A percentile compares a stretch with the other conserved stretches of the same genome.
These are phyloP conservation scores for Rhynchospora pubera DNA, from an alignment of 176 grass and related monocot genomes.

Conservation along the genomic window DNA sequence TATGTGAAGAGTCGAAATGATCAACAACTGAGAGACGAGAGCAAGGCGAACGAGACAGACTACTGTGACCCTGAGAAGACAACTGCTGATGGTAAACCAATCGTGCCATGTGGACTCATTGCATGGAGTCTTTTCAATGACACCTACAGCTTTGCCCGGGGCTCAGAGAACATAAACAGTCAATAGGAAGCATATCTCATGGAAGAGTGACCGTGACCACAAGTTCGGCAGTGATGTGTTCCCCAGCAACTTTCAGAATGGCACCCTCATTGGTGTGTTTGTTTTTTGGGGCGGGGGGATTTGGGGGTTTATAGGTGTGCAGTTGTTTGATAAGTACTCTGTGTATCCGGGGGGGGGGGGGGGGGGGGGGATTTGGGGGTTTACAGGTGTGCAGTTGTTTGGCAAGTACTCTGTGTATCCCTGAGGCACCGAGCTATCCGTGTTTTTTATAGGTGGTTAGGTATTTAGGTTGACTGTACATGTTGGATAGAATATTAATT, in stretches of 20 bases:
- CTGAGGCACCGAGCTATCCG: no score
- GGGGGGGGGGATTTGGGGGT: no score
- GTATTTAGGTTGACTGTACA: background rate
- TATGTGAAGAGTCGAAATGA: conserved; percentile 98
- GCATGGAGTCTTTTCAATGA: conserved; percentile 99
- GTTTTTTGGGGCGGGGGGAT: background rate
- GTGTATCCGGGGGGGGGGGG: background rate
- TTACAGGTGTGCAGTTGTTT: no score
- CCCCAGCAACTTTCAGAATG: conserved; percentile 92
- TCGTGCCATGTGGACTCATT: conserved; percentile 90
- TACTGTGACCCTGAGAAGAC: conserved; percentile 73
- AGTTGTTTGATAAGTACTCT: background rate
- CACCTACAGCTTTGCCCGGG: conserved; percentile 64
- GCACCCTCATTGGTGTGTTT: conserved; percentile 44
- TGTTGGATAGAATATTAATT: background rate
- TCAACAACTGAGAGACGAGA: conserved; percentile 43
- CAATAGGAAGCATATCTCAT: conserved; percentile 85
- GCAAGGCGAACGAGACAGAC: conserved; percentile 38
- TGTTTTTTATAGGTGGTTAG: conserved; percentile 22
- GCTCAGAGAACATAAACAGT: conserved; percentile 50
- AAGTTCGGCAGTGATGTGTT: conserved; percentile 90
- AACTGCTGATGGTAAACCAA: conserved; percentile 43
- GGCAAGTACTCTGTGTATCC: no score
- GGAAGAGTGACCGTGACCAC: conserved; percentile 97
- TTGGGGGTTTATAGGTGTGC: background rate